Conservation (phyloP, 1,284 basidiomycete genomes). For the Cryptococcus deneoformans region DNA sequence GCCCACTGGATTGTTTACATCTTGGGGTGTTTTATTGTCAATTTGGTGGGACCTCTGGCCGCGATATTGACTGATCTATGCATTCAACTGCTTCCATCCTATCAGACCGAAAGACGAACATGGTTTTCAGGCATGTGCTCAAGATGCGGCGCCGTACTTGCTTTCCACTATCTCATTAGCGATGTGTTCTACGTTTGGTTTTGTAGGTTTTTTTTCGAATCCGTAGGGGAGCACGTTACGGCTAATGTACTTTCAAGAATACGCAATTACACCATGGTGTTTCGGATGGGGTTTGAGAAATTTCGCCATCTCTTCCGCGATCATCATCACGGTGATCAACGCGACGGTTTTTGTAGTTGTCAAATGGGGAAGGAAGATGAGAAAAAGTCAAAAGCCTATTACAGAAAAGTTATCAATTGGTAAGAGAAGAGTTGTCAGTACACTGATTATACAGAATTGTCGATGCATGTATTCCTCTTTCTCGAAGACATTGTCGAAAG, state of each 20-base stretch:
- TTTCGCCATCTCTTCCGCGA: constrained; percentile 16
- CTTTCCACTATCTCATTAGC: constrained; percentile 10
- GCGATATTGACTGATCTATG: constrained; percentile 21
- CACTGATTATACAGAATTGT: too few relatives aligned
- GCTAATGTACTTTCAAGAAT: constrained; percentile 10
- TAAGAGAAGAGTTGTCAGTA: background rate
- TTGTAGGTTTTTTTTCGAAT: constrained; percentile 12
- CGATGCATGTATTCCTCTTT: too few relatives aligned
- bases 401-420: constrained; percentile 17
- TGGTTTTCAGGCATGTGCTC: constrained; percentile 11
- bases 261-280: constrained; percentile 25
- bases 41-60: constrained; percentile 17
- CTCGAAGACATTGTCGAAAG: too few relatives aligned
- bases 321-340: constrained; percentile 16
- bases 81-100: constrained; percentile 22
- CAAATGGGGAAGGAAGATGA: constrained; percentile 17
- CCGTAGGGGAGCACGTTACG: background rate
- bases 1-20: constrained; percentile 29
- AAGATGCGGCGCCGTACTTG: constrained; percentile 19
- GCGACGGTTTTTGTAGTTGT: constrained; percentile 10
- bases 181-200: constrained; percentile 18
- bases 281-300: constrained; percentile 15
- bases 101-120: constrained; percentile 12
- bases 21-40: constrained; percentile 14
- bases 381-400: constrained; percentile 8